A percentile compares a stretch with the other conserved stretches of the same genome.
Conservation (phyloP, 148 eudicot species). For the Vaccinium macrocarpon region DNA sequence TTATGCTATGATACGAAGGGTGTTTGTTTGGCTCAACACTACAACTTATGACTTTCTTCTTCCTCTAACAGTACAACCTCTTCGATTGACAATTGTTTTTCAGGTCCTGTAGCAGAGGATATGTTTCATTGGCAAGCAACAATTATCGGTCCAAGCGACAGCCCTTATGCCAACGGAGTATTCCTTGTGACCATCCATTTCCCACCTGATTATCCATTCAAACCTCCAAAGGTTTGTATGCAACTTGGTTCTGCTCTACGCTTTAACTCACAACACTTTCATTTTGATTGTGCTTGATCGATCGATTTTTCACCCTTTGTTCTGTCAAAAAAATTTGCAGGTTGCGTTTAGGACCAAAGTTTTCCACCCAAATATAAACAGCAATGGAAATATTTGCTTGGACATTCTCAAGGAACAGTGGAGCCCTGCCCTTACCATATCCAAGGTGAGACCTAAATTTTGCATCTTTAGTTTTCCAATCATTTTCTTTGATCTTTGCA, state of each 20-base stretch:
- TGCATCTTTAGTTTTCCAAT: not conserved
- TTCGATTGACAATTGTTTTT: not conserved
- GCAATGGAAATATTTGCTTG: conserved; percentile 66
- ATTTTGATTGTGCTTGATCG: not conserved
- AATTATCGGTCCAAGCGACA: conserved; percentile 61
- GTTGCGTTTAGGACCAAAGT: conserved; percentile 74
- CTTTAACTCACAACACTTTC: not conserved
- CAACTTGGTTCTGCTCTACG: not conserved
- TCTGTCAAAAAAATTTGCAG: conserved; percentile 27
- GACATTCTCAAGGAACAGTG: conserved; percentile 79
- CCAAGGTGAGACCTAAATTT: conserved; percentile 45
- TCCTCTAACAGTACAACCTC: not conserved
- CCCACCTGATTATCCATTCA: conserved; percentile 73
- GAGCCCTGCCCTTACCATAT: conserved; percentile 82
- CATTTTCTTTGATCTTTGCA: not conserved
- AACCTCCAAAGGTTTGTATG: conserved; percentile 63
- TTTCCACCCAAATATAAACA: conserved; percentile 67
- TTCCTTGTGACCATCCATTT: conserved; percentile 64
- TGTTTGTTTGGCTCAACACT: not conserved
- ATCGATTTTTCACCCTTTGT: not conserved
- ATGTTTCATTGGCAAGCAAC: conserved; percentile 81
- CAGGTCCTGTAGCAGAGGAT: conserved; percentile 61
- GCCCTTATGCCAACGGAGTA: conserved; percentile 63
- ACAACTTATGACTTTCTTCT: not conserved
- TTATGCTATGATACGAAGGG: not conserved